Evolutionary conservation across 805 yeast species (phyloP).

Genomic region (Danielozyma ontarioensis): DNA sequence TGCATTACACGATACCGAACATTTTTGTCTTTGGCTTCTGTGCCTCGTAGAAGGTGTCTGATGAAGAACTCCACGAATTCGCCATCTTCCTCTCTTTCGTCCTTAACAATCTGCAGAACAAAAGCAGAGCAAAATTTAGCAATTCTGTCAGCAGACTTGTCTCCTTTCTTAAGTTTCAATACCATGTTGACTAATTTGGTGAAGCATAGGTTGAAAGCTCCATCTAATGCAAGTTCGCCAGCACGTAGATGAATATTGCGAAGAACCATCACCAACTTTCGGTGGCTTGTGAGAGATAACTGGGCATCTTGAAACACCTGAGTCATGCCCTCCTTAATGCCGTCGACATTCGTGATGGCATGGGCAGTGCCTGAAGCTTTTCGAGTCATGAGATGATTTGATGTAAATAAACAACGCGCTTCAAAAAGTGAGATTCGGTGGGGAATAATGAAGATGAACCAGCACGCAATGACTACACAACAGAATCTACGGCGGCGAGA

Average conservation of each 20-base stretch:
- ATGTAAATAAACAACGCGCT: background rate
- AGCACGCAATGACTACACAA: no score
- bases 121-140: constrained; percentile 64
- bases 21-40: constrained; percentile 66
- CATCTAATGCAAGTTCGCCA: constrained; percentile 45
- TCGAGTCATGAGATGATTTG: no score
- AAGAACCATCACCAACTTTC: constrained; percentile 63
- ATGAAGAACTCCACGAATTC: constrained; percentile 58
- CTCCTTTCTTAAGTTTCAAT: constrained; percentile 63
- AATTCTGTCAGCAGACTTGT: constrained; percentile 67
- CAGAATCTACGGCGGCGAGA: no score
- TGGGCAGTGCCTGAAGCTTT: constrained; percentile 9
- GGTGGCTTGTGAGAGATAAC: constrained; percentile 64
- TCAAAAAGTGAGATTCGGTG: no score
- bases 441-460: no score
- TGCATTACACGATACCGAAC: constrained; percentile 82
- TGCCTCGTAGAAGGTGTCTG: constrained; percentile 68
- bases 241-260: constrained; percentile 56
- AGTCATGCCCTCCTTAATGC: constrained; percentile 40
- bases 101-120: constrained; percentile 43
- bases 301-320: constrained; percentile 81
- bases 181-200: constrained; percentile 59
- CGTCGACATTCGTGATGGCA: constrained; percentile 15
- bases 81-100: constrained; percentile 30
- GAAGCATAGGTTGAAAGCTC: constrained; percentile 56